Percentiles rank a stretch among this genome's conserved stretches.
These are phyloP conservation scores for Excoecaria cochinchinensis DNA, from an alignment of 345 rosid species.

Conservation along the genomic window DNA sequence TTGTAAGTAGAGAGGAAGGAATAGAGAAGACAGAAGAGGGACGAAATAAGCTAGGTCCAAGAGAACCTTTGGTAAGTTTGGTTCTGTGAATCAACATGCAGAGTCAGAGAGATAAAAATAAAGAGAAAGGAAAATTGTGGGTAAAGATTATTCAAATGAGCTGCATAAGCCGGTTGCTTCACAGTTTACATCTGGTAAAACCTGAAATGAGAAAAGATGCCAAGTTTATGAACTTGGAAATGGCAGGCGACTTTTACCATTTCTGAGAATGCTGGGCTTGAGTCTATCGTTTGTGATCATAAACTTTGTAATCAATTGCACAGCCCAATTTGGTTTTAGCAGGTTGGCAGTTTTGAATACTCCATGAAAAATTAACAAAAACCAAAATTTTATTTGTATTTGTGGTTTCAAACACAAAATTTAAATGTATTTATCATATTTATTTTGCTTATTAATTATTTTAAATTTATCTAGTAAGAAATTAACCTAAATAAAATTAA, in stretches of 20 bases:
- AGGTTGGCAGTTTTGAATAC: too few relatives aligned
- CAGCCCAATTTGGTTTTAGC: too few relatives aligned
- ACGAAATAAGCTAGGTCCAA: conserved; percentile 14
- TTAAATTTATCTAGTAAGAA: too few relatives aligned
- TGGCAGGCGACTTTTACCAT: neutral
- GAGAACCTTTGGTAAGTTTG: conserved; percentile 27
- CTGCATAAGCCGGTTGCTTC: neutral
- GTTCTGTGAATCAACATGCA: conserved; percentile 38
- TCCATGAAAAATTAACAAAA: too few relatives aligned
- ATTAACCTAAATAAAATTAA: too few relatives aligned
- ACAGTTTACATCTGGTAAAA: neutral
- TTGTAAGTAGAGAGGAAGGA: neutral
- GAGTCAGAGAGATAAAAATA: neutral
- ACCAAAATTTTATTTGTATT: too few relatives aligned
- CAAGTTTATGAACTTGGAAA: neutral
- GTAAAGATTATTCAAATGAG: neutral
- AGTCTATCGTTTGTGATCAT: too few relatives aligned
- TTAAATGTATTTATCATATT: too few relatives aligned
- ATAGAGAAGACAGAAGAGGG: conserved; percentile 1
- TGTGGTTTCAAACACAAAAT: too few relatives aligned
- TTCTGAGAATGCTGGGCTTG: neutral
- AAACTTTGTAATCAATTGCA: too few relatives aligned
- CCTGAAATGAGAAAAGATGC: neutral
- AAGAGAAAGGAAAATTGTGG: neutral
- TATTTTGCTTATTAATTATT: too few relatives aligned